These are phyloP conservation scores for Diaporthe nobilis DNA, from an alignment of 2,329 filamentous ascomycete species.

Conservation along the genomic window DNA sequence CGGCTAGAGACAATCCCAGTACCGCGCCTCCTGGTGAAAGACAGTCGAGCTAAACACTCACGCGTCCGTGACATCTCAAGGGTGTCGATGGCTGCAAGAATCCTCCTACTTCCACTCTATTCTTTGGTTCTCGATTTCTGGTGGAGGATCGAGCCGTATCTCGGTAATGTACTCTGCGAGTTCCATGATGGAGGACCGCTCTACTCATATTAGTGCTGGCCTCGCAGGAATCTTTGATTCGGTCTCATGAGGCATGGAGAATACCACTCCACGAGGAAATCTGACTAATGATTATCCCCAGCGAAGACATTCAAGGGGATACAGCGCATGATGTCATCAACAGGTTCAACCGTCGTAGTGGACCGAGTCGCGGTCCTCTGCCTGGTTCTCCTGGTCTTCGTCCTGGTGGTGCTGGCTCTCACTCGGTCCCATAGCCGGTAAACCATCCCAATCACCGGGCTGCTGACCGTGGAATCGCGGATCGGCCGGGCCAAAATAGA, in stretches of 20 bases:
- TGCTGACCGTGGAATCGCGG: background rate
- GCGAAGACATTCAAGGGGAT: too few species aligned
- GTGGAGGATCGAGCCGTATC: too few species aligned
- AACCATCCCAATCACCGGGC: background rate
- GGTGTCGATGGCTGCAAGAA: background rate
- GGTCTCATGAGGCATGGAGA: too few species aligned
- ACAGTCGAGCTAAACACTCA: background rate
- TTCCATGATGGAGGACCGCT: too few species aligned
- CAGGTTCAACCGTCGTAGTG: background rate
- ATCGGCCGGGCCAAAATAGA: background rate
- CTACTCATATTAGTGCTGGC: too few species aligned
- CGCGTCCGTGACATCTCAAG: background rate
- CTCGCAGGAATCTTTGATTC: too few species aligned
- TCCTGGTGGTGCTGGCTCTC: background rate
- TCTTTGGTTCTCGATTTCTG: fast-evolving
- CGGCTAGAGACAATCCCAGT: background rate
- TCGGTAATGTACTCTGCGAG: too few species aligned
- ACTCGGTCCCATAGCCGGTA: background rate
- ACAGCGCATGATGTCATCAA: background rate
- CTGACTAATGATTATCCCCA: background rate
- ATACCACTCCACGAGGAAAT: background rate
- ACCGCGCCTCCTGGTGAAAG: background rate
- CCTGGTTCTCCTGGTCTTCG: background rate
- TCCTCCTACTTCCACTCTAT: too few species aligned
- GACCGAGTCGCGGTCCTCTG: background rate